phyloP scores from a whole-genome alignment of 129 eudicot genomes.

The carrot (Daucus carota) region DNA sequence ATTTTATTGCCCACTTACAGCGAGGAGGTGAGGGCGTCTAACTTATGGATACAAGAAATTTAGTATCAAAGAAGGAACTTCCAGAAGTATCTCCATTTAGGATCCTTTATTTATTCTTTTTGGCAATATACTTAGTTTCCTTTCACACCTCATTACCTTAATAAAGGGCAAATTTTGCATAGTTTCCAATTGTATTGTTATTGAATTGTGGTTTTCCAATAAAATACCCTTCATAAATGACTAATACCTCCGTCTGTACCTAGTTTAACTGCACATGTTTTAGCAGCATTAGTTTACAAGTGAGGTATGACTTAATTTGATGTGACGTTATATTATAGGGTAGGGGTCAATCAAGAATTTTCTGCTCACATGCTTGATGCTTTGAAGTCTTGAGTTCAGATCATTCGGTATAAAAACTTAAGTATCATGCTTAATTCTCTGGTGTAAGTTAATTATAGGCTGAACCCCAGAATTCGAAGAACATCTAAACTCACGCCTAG shows the following conservation, averaged over 20 bases:
- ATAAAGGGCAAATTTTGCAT: not conserved
- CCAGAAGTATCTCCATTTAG: constrained; percentile 66
- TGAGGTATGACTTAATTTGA: not conserved
- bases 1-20: not conserved
- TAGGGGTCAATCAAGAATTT: not conserved
- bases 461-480: not conserved
- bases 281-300: not conserved
- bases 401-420: not conserved
- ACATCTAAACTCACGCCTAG: not conserved
- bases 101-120: no score
- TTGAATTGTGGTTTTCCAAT: not conserved
- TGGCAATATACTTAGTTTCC: not conserved
- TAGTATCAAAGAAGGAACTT: constrained; percentile 56
- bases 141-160: not conserved
- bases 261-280: not conserved
- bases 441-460: not conserved
- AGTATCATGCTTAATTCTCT: not conserved
- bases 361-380: not conserved
- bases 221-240: not conserved
- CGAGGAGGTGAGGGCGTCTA: constrained; percentile 18
- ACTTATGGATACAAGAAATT: constrained; percentile 67
- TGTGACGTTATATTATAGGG: not conserved
- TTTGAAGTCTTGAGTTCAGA: not conserved
- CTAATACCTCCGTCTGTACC: not conserved
- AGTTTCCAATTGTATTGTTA: not conserved